Conservation (phyloP, 2,329 filamentous ascomycete species). For the Fusarium secorum region DNA sequence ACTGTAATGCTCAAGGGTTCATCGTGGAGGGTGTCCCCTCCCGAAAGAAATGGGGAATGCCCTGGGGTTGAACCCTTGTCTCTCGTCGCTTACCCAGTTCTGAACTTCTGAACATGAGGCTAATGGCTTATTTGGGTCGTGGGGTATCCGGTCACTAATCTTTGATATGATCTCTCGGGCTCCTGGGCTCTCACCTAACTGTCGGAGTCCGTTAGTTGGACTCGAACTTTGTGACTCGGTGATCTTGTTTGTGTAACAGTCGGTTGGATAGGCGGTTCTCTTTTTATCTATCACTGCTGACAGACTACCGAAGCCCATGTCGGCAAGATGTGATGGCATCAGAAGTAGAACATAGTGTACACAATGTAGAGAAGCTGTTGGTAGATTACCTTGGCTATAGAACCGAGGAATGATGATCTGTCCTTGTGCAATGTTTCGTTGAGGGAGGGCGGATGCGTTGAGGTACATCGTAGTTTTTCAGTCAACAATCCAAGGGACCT, state of each 20-base stretch:
- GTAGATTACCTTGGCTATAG: not conserved
- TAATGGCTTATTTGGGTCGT: constrained; percentile 10
- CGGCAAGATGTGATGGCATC: constrained; percentile 8
- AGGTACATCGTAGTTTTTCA: not conserved
- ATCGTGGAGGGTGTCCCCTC: constrained; percentile 12
- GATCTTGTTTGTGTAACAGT: not conserved
- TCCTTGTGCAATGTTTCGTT: constrained; percentile 9
- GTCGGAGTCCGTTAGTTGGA: not conserved
- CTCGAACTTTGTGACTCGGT: constrained; percentile 11
- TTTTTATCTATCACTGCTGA: not conserved
- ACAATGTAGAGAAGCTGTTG: not conserved
- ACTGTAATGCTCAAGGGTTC: constrained; percentile 19
- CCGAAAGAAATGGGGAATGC: constrained; percentile 12
- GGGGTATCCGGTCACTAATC: not conserved
- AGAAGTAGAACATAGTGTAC: not conserved
- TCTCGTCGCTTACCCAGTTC: not conserved
- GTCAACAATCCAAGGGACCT: not conserved
- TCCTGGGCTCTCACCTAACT: constrained; percentile 1
- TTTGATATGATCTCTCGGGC: not conserved
- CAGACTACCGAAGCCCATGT: not conserved
- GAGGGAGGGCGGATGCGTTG: constrained; percentile 23
- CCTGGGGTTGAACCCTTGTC: constrained; percentile 21
- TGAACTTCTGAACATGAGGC: constrained; percentile 1
- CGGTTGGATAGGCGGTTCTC: not conserved
- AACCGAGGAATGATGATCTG: not conserved